A percentile compares a stretch with the other conserved stretches of the same genome.
Conservation (phyloP, 768 basidiomycete genomes). For the Macrolepiota dolichaula region DNA sequence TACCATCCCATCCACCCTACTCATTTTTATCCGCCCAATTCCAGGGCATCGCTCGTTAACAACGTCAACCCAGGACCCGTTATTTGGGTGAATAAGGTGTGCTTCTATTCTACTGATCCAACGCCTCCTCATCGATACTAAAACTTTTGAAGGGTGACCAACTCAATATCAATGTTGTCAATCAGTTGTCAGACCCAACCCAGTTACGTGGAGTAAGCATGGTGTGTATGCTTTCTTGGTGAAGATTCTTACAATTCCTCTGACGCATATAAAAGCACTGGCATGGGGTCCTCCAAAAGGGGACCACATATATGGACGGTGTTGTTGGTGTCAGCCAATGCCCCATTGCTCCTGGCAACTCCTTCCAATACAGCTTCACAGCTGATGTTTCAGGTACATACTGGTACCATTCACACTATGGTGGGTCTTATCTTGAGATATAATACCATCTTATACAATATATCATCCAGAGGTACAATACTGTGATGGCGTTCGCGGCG, state of each 20-base stretch:
- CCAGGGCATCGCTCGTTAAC: background rate
- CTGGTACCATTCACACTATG: slow-evolving; percentile 37
- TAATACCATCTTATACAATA: background rate
- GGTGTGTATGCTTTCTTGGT: slow-evolving; percentile 21
- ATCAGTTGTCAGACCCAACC: slow-evolving; percentile 39
- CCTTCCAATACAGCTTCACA: slow-evolving; percentile 37
- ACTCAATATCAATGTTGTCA: slow-evolving; percentile 44
- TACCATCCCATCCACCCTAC: background rate
- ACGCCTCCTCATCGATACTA: background rate
- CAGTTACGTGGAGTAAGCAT: slow-evolving; percentile 50
- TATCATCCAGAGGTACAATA: slow-evolving; percentile 31
- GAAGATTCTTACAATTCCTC: slow-evolving; percentile 8
- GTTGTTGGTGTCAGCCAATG: slow-evolving; percentile 35
- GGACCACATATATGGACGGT: slow-evolving; percentile 37
- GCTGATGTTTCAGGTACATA: slow-evolving; percentile 37
- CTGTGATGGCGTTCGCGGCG: slow-evolving; percentile 51
- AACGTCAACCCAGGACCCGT: background rate
- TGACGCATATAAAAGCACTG: background rate
- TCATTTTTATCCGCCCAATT: background rate
- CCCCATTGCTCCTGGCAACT: slow-evolving; percentile 34
- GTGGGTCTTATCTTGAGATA: slow-evolving; percentile 11
- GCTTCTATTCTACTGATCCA: background rate
- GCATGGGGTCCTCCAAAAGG: slow-evolving; percentile 33
- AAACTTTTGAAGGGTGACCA: slow-evolving; percentile 15
- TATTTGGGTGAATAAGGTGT: background rate